A percentile compares a stretch with the other conserved stretches of the same genome.
phyloP scores from a whole-genome alignment of 139 green algal species.

The Deuterostichococcus epilithicus region DNA sequence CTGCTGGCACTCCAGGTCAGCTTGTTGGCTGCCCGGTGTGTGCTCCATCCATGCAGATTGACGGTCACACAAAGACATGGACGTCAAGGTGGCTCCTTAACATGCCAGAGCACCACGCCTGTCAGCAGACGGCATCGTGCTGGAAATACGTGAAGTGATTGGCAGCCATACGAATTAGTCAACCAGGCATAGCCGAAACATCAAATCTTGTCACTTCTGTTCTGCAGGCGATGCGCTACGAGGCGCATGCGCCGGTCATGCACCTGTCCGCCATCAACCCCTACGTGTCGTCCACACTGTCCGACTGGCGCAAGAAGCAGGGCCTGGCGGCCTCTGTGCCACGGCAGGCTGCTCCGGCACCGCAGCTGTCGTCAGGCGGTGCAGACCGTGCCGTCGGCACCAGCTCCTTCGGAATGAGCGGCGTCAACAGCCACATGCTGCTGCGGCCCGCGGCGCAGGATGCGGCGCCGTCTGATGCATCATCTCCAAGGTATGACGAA shows the following conservation, averaged over 20 bases:
- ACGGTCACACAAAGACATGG: too few relatives aligned
- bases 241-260: slow-evolving; percentile 21
- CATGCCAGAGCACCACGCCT: too few relatives aligned
- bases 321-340: slow-evolving; percentile 17
- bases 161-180: too few relatives aligned
- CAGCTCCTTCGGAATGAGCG: slow-evolving; percentile 48
- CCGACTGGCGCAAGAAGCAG: slow-evolving; percentile 13
- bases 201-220: too few relatives aligned
- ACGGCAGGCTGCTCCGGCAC: slow-evolving; percentile 23
- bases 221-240: background rate
- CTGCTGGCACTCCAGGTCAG: slow-evolving; percentile 40
- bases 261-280: slow-evolving; percentile 65
- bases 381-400: slow-evolving; percentile 7
- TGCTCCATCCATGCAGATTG: too few relatives aligned
- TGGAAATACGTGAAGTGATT: too few relatives aligned
- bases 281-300: slow-evolving; percentile 36
- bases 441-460: background rate
- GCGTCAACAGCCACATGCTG: slow-evolving; percentile 40
- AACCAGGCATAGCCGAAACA: too few relatives aligned
- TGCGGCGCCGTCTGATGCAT: background rate
- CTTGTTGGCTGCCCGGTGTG: too few relatives aligned
- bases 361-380: background rate
- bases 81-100: too few relatives aligned
- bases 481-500: background rate
- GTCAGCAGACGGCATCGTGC: too few relatives aligned